Evolutionary conservation across 495 filamentous ascomycete genomes (phyloP).

Genomic region (Aspergillus cavernicola): DNA sequence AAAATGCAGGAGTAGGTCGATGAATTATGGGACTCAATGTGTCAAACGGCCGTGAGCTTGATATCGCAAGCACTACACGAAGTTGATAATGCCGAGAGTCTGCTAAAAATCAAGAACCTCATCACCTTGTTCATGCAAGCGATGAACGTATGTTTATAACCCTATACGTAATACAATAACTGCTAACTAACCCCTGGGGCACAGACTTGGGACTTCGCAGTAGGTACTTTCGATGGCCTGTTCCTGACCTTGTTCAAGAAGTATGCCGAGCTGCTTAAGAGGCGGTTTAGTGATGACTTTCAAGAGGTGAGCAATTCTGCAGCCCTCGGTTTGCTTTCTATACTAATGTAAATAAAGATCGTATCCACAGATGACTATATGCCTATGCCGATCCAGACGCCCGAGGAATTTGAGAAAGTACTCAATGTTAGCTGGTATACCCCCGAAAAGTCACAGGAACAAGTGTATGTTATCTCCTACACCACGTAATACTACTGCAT

Average conservation of each 20-base stretch:
- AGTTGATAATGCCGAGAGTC: conserved; percentile 75
- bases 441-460: conserved; percentile 73
- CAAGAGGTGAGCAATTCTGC: conserved; percentile 58
- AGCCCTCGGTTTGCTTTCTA: neutral
- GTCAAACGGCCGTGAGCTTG: conserved; percentile 74
- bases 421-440: conserved; percentile 90
- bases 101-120: conserved; percentile 87
- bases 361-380: conserved; percentile 98
- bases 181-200: conserved; percentile 16
- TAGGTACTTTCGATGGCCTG: conserved; percentile 75
- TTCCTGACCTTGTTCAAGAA: conserved; percentile 84
- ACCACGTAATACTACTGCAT: neutral
- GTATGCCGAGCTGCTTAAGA: conserved; percentile 89
- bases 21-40: conserved; percentile 98
- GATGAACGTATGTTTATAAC: conserved; percentile 61
- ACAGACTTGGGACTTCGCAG: conserved; percentile 83
- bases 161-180: neutral
- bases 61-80: conserved; percentile 72
- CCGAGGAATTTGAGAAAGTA: conserved; percentile 93
- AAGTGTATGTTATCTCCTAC: conserved; percentile 53
- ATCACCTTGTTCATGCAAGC: conserved; percentile 95
- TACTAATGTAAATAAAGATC: conserved; percentile 52
- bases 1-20: conserved; percentile 59
- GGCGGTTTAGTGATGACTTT: conserved; percentile 87
- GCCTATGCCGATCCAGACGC: conserved; percentile 90